These are phyloP conservation scores for Saturnispora kantuleensis DNA, from an alignment of 805 yeast species.

Conservation along the genomic window DNA sequence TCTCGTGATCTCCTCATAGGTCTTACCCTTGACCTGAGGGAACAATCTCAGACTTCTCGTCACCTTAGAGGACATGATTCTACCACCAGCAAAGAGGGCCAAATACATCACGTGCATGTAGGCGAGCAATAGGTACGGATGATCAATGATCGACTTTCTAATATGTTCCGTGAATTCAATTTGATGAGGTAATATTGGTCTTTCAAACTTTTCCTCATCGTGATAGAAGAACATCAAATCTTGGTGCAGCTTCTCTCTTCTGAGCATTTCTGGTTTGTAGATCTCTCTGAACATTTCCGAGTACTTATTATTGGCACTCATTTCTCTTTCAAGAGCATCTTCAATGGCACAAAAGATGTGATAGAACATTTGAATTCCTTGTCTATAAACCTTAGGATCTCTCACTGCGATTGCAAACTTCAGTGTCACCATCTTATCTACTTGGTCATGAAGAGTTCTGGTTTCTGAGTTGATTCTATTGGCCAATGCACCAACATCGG, in stretches of 20 bases:
- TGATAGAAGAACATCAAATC: constrained; percentile 64
- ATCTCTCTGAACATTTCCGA: constrained; percentile 43
- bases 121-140: constrained; percentile 66
- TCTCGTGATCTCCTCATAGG: constrained; percentile 51
- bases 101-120: constrained; percentile 79
- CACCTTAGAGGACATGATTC: constrained; percentile 57
- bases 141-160: constrained; percentile 38
- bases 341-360: constrained; percentile 63
- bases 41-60: constrained; percentile 60
- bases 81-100: constrained; percentile 82
- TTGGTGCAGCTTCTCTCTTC: constrained; percentile 44
- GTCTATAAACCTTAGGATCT: constrained; percentile 69
- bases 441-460: constrained; percentile 52
- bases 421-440: constrained; percentile 58
- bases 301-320: constrained; percentile 30
- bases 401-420: constrained; percentile 67
- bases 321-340: constrained; percentile 36
- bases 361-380: constrained; percentile 67
- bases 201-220: constrained; percentile 44
- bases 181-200: constrained; percentile 52
- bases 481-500: constrained; percentile 75
- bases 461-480: constrained; percentile 73
- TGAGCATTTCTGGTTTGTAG: constrained; percentile 63
- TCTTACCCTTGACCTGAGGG: constrained; percentile 60
- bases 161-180: constrained; percentile 56